A percentile compares a stretch with the other conserved stretches of the same genome.
Conservation (phyloP, 257 asterid species). For the Phtheirospermum japonicum region DNA sequence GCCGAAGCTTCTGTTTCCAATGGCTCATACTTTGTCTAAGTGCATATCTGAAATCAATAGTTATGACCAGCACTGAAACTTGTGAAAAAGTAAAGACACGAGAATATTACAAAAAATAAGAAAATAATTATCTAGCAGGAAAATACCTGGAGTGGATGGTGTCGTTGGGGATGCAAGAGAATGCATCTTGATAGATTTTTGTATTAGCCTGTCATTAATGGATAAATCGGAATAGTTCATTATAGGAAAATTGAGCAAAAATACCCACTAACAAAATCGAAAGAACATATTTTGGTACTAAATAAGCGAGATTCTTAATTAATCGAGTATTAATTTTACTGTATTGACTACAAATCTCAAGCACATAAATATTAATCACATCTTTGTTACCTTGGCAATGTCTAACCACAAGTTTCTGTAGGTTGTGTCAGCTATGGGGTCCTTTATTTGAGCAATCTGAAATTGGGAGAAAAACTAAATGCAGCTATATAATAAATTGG, state of each 20-base stretch:
- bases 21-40: conserved; percentile 73
- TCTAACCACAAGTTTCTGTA: conserved; percentile 71
- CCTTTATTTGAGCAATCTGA: conserved; percentile 64
- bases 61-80: neutral
- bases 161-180: conserved; percentile 88
- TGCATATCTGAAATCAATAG: conserved; percentile 49
- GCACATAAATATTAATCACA: neutral
- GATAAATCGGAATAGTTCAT: neutral
- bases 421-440: conserved; percentile 68
- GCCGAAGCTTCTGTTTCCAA: conserved; percentile 71
- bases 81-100: neutral
- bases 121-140: neutral
- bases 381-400: conserved; percentile 61
- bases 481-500: neutral
- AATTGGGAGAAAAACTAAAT: conserved; percentile 11
- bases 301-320: no score
- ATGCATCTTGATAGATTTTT: conserved; percentile 71
- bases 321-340: no score
- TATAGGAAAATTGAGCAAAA: neutral
- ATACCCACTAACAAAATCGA: no score
- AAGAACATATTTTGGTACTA: no score
- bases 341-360: neutral
- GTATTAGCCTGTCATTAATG: conserved; percentile 59
- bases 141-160: conserved; percentile 66
- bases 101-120: neutral